phyloP scores from a whole-genome alignment of 768 basidiomycete species.

The Suillus tomentosus region DNA sequence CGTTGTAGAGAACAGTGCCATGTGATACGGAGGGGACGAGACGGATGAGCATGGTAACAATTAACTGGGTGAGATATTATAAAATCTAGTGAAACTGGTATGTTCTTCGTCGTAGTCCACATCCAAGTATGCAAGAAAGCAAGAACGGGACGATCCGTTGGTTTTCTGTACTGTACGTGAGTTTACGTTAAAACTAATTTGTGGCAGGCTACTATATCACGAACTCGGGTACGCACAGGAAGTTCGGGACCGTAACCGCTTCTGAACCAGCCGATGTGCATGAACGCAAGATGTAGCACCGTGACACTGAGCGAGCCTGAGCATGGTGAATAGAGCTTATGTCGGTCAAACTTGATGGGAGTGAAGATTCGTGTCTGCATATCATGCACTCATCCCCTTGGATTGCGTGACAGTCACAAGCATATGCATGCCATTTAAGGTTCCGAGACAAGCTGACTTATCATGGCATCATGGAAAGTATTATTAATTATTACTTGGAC shows the following conservation, averaged over 20 bases:
- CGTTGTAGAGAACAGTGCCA: slow-evolving; percentile 59
- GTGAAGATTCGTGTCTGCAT: background rate
- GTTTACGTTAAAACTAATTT: slow-evolving; percentile 28
- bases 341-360: background rate
- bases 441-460: background rate
- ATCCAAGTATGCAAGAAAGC: slow-evolving; percentile 30
- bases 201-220: background rate
- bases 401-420: slow-evolving; percentile 2
- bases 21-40: slow-evolving; percentile 46
- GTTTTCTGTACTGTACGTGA: slow-evolving; percentile 35
- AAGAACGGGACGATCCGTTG: slow-evolving; percentile 18
- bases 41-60: slow-evolving; percentile 55
- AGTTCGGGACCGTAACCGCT: slow-evolving; percentile 1
- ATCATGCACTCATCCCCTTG: too few species aligned
- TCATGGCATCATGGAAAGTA: background rate
- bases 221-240: slow-evolving; percentile 4
- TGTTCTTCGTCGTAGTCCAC: slow-evolving; percentile 24
- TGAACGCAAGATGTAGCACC: background rate
- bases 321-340: background rate
- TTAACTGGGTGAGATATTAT: slow-evolving; percentile 29
- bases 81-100: slow-evolving; percentile 22
- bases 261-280: background rate
- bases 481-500: background rate
- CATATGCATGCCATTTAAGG: background rate
- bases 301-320: background rate